Evolutionary conservation across 805 yeast species (phyloP).

Genomic region (Candida insectalens): DNA sequence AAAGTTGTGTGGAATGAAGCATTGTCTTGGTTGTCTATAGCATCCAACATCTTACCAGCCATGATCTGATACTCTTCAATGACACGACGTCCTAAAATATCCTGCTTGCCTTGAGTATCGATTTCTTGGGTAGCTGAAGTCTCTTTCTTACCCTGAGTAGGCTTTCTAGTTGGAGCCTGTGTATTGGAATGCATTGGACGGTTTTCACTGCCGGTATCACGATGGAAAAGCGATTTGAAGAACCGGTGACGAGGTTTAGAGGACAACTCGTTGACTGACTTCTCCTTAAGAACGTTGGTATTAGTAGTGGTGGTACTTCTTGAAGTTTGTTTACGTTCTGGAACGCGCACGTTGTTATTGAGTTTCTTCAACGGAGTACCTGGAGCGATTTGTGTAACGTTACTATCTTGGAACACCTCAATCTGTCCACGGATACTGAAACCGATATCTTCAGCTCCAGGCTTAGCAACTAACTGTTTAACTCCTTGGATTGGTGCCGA

Average conservation of each 20-base stretch:
- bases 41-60: not conserved
- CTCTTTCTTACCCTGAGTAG: not conserved
- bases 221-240: not conserved
- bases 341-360: slow-evolving; percentile 21
- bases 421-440: slow-evolving; percentile 41
- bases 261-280: not conserved
- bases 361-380: slow-evolving; percentile 61
- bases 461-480: slow-evolving; percentile 7
- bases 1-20: not conserved
- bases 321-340: not conserved
- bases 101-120: slow-evolving; percentile 2
- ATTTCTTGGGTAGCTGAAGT: not conserved
- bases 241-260: not conserved
- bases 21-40: not conserved
- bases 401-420: slow-evolving; percentile 38
- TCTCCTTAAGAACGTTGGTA: not conserved
- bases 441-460: slow-evolving; percentile 23
- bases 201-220: not conserved
- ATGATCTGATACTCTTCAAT: slow-evolving; percentile 2
- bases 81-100: slow-evolving; percentile 2
- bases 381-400: slow-evolving; percentile 40
- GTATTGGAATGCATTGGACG: not conserved
- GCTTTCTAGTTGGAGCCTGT: not conserved
- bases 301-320: not conserved
- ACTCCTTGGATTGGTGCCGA: slow-evolving; percentile 26